A percentile compares a stretch with the other conserved stretches of the same genome.
Evolutionary conservation across 192 early-diverging fungal species (phyloP).

Genomic region (Coemansia nantahalensis): DNA sequence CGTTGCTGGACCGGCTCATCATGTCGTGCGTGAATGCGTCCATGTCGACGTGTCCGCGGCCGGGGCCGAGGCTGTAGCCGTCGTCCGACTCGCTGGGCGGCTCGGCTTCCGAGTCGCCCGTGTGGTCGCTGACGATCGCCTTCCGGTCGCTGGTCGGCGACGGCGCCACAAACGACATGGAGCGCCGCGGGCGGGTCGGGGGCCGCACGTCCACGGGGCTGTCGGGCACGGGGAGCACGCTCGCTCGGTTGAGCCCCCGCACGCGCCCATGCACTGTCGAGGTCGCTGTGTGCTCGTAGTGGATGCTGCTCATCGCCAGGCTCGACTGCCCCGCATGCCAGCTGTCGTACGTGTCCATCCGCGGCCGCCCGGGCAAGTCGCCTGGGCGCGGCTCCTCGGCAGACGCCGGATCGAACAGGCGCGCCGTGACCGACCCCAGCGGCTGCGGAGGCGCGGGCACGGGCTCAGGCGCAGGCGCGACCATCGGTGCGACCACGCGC

Average conservation of each 20-base stretch:
- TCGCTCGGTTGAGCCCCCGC: background rate
- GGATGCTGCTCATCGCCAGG: constrained; percentile 36
- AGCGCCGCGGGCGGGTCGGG: constrained; percentile 35
- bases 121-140: too few relatives aligned
- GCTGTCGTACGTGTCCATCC: constrained; percentile 6
- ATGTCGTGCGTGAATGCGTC: constrained; percentile 22
- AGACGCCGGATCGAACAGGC: constrained; percentile 33
- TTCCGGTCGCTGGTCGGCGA: too few relatives aligned
- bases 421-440: constrained; percentile 44
- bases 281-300: constrained; percentile 30
- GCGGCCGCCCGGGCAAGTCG: background rate
- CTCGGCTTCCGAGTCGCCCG: too few relatives aligned
- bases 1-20: constrained; percentile 29
- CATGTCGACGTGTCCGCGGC: background rate
- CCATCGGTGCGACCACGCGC: too few relatives aligned
- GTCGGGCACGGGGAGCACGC: too few relatives aligned
- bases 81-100: too few relatives aligned
- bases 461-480: too few relatives aligned
- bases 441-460: constrained; percentile 1
- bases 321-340: constrained; percentile 26
- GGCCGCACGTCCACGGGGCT: constrained; percentile 2
- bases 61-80: too few relatives aligned
- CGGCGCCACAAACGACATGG: constrained; percentile 32
- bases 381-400: constrained; percentile 1
- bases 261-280: background rate